phyloP scores from a whole-genome alignment of 177 flowering plant species.

The Telopea speciosissima region DNA sequence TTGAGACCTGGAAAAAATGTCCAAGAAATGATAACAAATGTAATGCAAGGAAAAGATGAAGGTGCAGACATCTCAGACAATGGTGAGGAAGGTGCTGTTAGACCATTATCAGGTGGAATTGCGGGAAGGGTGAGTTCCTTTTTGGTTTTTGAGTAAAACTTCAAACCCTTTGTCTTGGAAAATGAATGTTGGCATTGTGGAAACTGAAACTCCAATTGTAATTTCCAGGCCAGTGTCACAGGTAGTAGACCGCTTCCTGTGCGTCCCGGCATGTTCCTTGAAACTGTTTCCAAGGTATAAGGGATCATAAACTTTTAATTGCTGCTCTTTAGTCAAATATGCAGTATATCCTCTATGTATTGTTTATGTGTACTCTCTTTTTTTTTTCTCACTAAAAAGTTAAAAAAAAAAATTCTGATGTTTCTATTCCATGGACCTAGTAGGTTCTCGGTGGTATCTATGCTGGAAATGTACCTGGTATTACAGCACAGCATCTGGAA shows the following conservation, averaged over 20 bases:
- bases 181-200: background rate
- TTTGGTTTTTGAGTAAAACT: background rate
- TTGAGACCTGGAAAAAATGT: conserved; percentile 78
- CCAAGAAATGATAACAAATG: conserved; percentile 72
- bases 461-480: conserved; percentile 69
- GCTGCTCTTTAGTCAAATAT: too few species aligned
- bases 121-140: conserved; percentile 53
- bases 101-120: conserved; percentile 38
- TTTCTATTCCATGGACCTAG: conserved; percentile 9
- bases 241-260: conserved; percentile 80
- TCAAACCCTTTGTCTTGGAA: background rate
- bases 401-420: conserved; percentile 7
- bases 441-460: conserved; percentile 92
- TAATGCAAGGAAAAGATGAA: conserved; percentile 92
- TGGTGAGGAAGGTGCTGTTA: conserved; percentile 27
- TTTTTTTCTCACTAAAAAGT: too few species aligned
- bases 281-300: conserved; percentile 84
- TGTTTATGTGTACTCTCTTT: too few species aligned
- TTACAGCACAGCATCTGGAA: conserved; percentile 97
- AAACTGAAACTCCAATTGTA: conserved; percentile 14
- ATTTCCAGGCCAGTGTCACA: conserved; percentile 58
- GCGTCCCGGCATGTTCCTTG: conserved; percentile 97
- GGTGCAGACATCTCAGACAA: conserved; percentile 54
- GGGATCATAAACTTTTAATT: background rate
- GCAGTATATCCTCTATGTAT: too few species aligned